phyloP scores from a whole-genome alignment of 768 basidiomycete species.

The Wakefieldia striispora region DNA sequence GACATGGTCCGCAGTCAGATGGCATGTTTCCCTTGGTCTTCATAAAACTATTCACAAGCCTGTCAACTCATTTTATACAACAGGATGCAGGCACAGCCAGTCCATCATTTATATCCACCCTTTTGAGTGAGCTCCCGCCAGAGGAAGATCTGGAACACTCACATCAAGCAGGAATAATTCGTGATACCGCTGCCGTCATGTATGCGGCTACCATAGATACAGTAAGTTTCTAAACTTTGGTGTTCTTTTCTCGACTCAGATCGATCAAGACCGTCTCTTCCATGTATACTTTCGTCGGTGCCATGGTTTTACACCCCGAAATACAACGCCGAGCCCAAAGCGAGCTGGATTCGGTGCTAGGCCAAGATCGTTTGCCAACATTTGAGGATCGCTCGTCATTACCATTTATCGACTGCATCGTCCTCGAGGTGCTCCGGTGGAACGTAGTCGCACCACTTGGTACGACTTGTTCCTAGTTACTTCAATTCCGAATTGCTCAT shows the following conservation, averaged over 20 bases:
- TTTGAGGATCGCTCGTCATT: conserved; percentile 15
- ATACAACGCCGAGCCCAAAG: conserved; percentile 12
- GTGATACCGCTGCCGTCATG: conserved; percentile 8
- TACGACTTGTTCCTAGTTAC: background rate
- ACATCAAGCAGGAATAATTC: conserved; percentile 7
- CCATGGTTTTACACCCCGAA: conserved; percentile 12
- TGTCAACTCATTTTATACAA: too few relatives aligned
- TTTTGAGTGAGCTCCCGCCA: conserved; percentile 7
- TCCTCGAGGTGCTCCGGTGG: conserved; percentile 12
- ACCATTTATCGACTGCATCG: conserved; percentile 13
- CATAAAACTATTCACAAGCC: too few relatives aligned
- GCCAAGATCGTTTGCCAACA: conserved; percentile 6
- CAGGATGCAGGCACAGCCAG: conserved; percentile 6
- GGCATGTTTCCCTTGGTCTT: background rate
- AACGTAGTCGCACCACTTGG: conserved; percentile 12
- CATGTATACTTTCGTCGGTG: conserved; percentile 7
- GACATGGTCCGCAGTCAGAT: conserved; percentile 9
- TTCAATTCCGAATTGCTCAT: background rate
- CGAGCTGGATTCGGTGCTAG: conserved; percentile 13
- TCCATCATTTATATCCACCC: conserved; percentile 10
- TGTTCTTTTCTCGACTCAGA: background rate
- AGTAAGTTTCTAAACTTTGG: background rate
- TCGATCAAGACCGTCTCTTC: conserved; percentile 4
- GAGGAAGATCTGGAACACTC: conserved; percentile 7
- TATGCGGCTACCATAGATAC: conserved; percentile 12